Evolutionary conservation across 1,284 basidiomycete genomes (phyloP), one percentile per base, ranked within the genome.

Genomic region (Rhodotorula sp.): DNA sequence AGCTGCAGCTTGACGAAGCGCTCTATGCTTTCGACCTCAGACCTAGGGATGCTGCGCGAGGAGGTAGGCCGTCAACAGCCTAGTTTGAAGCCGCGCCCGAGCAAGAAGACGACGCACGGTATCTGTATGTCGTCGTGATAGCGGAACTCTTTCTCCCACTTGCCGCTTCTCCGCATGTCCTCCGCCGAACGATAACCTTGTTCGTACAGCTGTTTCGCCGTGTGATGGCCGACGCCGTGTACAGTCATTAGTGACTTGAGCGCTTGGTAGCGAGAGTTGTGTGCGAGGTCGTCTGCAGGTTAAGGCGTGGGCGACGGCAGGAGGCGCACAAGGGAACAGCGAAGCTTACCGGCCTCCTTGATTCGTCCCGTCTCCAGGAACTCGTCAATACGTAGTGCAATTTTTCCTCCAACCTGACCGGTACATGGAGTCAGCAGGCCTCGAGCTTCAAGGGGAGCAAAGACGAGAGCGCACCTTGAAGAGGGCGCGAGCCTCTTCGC

Each of bases 1-100:
- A 91, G 78, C 75, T 89, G 86, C 13, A 77, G 75, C 82, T 85
- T 84, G 6, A 91, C 83, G 3, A 85, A 80, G 0, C 77, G 76
- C 24, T 84, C 82, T 60, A 91, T 89, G 71, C 86, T 84, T 68
- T 90, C 87, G 1, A 88, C 88, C 76, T 91, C 89, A 0, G 77
- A 79, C 2, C 88, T 82, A 0, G 88, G 82, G 51, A 92, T 90
- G 70, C 85, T 87, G 40, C 22, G 10, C 7, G 11, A 9, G 11
- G 18, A 55, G 9, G 18, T 13, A 10, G 34, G 54, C n/a, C 48
- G 64, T 16, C 2, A 28, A 1, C 3, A 20, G 4, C 15, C 10
- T 5, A 15, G 11, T 5, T 11, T 18, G 8, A 3, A 18, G 0
- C 26, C 11, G 40, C 8, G 6, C 8, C 10, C n/a, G n/a, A n/a